phyloP scores from a whole-genome alignment of 2,329 filamentous ascomycete species.

The Zasmidium angulare region DNA sequence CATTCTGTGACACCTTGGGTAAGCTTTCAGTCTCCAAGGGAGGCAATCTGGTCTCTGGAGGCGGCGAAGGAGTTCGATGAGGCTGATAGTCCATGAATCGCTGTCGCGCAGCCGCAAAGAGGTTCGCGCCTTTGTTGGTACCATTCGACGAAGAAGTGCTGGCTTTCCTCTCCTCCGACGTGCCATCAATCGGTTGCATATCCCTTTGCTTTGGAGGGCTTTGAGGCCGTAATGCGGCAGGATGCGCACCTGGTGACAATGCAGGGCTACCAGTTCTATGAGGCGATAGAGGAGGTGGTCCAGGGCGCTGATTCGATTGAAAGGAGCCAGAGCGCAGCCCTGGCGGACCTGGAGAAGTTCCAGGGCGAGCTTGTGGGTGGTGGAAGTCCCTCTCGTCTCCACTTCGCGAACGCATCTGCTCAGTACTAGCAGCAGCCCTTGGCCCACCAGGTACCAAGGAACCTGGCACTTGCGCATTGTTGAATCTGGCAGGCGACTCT shows the following conservation, averaged over 20 bases:
- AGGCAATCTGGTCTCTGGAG: conserved; percentile 17
- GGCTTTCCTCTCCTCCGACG: conserved; percentile 18
- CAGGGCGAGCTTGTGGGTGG: conserved; percentile 25
- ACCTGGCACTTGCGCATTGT: conserved; percentile 5
- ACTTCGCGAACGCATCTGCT: conserved; percentile 36
- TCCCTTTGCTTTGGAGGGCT: conserved; percentile 23
- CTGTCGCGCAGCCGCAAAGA: conserved; percentile 28
- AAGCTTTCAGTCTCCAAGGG: conserved; percentile 19
- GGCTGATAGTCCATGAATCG: conserved; percentile 25
- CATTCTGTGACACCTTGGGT: conserved; percentile 12
- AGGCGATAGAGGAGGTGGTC: conserved; percentile 1
- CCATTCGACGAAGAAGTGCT: conserved; percentile 11
- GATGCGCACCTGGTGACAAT: background rate
- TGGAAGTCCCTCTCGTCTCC: conserved; percentile 21
- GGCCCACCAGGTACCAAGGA: conserved; percentile 19
- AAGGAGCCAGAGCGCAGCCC: conserved; percentile 12
- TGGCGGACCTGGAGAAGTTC: conserved; percentile 26
- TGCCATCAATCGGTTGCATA: conserved; percentile 17
- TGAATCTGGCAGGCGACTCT: conserved; percentile 22
- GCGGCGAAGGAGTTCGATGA: conserved; percentile 8
- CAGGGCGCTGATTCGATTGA: conserved; percentile 9
- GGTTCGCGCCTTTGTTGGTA: conserved; percentile 18
- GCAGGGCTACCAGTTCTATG: conserved; percentile 5
- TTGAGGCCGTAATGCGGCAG: conserved; percentile 16
- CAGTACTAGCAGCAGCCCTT: conserved; percentile 32